Percentiles rank a stretch among this genome's conserved stretches.
Conservation (phyloP, 2,329 filamentous ascomycete genomes). For the Colletotrichum horii region DNA sequence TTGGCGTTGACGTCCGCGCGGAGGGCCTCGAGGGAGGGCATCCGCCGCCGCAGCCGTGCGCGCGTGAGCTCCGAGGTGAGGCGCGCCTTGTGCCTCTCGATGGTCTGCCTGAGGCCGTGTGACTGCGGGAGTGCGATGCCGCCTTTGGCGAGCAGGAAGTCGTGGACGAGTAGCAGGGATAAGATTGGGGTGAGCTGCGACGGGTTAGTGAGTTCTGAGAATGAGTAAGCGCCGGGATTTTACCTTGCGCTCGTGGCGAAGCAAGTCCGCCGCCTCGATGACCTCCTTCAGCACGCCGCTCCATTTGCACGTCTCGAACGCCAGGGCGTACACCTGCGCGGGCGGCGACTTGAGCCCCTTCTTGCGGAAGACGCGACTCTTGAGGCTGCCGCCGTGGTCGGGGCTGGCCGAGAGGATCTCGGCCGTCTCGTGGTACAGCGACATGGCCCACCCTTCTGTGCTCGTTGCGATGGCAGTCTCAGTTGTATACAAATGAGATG, state of each 20-base stretch:
- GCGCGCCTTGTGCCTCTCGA: conserved; percentile 83
- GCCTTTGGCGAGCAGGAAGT: conserved; percentile 79
- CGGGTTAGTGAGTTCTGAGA: not conserved
- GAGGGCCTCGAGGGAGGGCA: conserved; percentile 71
- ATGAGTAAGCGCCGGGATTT: not conserved
- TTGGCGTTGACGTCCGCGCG: conserved; percentile 61
- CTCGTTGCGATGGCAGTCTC: not conserved
- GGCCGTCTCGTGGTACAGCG: conserved; percentile 92
- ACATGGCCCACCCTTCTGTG: conserved; percentile 62
- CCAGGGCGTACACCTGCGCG: conserved; percentile 85
- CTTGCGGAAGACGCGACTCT: conserved; percentile 80
- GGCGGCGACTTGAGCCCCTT: conserved; percentile 78
- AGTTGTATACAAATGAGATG: not conserved
- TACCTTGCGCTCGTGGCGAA: conserved; percentile 87
- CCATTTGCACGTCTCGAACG: conserved; percentile 90
- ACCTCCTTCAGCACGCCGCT: conserved; percentile 84
- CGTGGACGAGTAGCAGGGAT: conserved; percentile 83
- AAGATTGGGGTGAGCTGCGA: conserved; percentile 78
- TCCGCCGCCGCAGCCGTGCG: conserved; percentile 74
- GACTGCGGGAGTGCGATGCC: conserved; percentile 82
- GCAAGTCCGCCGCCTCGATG: conserved; percentile 79
- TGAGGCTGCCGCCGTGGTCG: conserved; percentile 80
- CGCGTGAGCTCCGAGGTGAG: conserved; percentile 84
- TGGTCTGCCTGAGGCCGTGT: conserved; percentile 77
- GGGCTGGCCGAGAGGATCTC: conserved; percentile 70